Evolutionary conservation across 345 rosid genomes (phyloP).

Genomic region (Salix caprea): DNA sequence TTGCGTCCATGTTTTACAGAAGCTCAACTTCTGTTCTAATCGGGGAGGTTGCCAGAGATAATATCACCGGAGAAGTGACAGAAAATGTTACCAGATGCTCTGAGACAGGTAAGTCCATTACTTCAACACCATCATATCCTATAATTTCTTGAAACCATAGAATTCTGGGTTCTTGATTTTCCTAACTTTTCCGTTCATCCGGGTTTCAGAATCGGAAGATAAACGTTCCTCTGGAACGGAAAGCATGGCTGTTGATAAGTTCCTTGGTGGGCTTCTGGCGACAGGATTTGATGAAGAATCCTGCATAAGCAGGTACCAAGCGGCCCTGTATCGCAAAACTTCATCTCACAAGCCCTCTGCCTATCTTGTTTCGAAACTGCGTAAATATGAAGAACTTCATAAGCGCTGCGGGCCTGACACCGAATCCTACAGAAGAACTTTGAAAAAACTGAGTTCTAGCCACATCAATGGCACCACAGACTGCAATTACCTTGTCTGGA

Average conservation of each 20-base stretch:
- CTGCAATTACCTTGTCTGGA: conserved; percentile 23
- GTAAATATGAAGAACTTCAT: conserved; percentile 17
- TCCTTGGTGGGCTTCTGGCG: conserved; percentile 7
- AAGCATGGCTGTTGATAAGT: neutral
- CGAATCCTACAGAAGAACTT: neutral
- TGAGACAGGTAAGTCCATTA: neutral
- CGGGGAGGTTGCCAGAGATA: neutral
- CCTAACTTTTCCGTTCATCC: neutral
- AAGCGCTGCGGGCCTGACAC: conserved; percentile 17
- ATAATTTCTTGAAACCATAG: neutral
- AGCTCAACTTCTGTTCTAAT: neutral
- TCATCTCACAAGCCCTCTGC: conserved; percentile 11
- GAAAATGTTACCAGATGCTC: neutral
- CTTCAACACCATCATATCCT: neutral
- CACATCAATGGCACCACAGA: neutral
- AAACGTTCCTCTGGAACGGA: neutral
- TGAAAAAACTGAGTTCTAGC: neutral
- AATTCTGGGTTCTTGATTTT: too few species aligned
- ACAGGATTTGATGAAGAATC: conserved; percentile 14
- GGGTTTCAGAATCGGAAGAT: neutral
- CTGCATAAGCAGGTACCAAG: conserved; percentile 13
- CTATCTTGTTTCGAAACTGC: conserved; percentile 10
- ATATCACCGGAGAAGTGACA: neutral
- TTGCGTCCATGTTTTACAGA: neutral
- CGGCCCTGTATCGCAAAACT: conserved; percentile 3